Conservation (phyloP, 257 asterid genomes). For the Solanum sejunctum region DNA sequence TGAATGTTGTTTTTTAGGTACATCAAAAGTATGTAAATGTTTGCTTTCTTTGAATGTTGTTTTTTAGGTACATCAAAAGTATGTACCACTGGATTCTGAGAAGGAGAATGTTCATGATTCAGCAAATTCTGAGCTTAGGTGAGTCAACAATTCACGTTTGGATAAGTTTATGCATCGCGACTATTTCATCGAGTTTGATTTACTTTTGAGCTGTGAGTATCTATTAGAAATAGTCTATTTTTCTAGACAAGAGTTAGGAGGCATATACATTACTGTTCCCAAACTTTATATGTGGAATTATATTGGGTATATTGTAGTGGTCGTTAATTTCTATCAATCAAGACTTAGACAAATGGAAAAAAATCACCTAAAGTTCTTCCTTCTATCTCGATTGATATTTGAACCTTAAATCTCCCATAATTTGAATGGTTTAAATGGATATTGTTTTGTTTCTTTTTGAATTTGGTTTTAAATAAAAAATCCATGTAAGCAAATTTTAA, state of each 20-base stretch:
- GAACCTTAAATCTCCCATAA: neutral
- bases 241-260: neutral
- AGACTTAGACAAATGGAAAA: neutral
- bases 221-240: neutral
- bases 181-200: neutral
- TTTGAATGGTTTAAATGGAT: too few relatives aligned
- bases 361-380: neutral
- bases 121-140: constrained; percentile 28
- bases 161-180: neutral
- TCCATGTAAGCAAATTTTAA: too few relatives aligned
- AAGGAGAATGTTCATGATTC: constrained; percentile 15
- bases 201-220: neutral
- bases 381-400: neutral
- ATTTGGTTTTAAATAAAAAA: too few relatives aligned
- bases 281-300: neutral
- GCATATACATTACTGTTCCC: neutral
- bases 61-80: constrained; percentile 35
- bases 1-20: constrained; percentile 15
- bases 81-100: constrained; percentile 50
- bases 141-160: neutral
- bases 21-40: too few relatives aligned
- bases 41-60: neutral
- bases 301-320: neutral
- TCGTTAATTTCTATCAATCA: too few relatives aligned
- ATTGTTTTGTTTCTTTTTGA: too few relatives aligned